Conservation (phyloP, 805 yeast genomes). For the Ogataea zsoltii region DNA sequence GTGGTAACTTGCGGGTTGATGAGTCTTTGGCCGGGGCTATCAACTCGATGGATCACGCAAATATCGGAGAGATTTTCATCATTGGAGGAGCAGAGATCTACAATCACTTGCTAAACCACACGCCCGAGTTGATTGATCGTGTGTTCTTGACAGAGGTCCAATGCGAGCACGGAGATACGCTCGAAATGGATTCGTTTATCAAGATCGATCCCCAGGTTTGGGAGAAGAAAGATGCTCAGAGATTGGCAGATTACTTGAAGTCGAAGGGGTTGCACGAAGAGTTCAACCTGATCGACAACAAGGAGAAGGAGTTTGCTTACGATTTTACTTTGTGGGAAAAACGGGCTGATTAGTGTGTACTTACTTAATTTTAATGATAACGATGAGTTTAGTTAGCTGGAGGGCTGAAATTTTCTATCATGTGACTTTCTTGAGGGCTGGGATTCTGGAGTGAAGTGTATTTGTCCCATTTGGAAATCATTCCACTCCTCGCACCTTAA, state of each 20-base stretch:
- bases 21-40: conserved; percentile 48
- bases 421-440: not conserved
- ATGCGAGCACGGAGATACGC: conserved; percentile 48
- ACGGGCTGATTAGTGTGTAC: conserved; percentile 5
- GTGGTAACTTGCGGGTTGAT: conserved; percentile 31
- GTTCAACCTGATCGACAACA: conserved; percentile 33
- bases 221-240: conserved; percentile 35
- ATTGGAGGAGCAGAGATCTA: conserved; percentile 95
- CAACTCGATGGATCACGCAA: conserved; percentile 27
- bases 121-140: conserved; percentile 43
- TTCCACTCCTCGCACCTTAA: conserved; percentile 2
- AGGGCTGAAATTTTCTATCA: not conserved
- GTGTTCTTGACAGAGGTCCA: conserved; percentile 71
- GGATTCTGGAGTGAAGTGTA: not conserved
- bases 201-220: conserved; percentile 31
- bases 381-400: not conserved
- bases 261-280: conserved; percentile 38
- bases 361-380: not conserved
- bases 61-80: conserved; percentile 64
- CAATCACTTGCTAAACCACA: conserved; percentile 40
- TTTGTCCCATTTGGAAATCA: not conserved
- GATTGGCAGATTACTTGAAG: conserved; percentile 38
- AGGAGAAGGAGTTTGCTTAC: conserved; percentile 48
- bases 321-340: conserved; percentile 62
- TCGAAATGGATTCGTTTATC: conserved; percentile 39